A percentile compares a stretch with the other conserved stretches of the same genome.
Conservation (phyloP, 805 yeast genomes). For the Millerozyma acaciae region DNA sequence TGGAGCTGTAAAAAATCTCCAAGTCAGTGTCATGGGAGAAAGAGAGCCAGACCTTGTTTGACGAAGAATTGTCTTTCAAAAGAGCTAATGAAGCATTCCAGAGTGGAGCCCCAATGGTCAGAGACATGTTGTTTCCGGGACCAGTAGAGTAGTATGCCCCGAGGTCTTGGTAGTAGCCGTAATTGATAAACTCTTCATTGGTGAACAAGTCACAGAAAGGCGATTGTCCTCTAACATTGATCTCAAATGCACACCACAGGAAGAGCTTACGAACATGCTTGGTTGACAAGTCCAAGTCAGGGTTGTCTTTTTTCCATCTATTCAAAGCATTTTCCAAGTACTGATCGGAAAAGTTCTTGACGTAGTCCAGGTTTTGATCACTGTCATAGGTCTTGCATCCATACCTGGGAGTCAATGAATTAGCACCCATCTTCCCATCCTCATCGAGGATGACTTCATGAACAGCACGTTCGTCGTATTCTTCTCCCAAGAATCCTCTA, state of each 20-base stretch:
- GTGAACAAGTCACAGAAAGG: conserved; percentile 67
- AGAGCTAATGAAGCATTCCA: conserved; percentile 47
- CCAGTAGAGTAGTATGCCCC: conserved; percentile 59
- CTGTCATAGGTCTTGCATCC: conserved; percentile 39
- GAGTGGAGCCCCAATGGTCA: conserved; percentile 57
- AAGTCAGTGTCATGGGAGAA: conserved; percentile 76
- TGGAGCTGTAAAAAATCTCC: conserved; percentile 56
- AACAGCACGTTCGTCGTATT: conserved; percentile 27
- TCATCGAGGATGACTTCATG: conserved; percentile 46
- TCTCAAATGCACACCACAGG: conserved; percentile 69
- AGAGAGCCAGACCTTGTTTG: conserved; percentile 57
- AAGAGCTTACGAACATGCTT: conserved; percentile 53
- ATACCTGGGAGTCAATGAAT: conserved; percentile 54
- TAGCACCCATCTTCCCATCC: conserved; percentile 46
- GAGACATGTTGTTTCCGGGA: conserved; percentile 56
- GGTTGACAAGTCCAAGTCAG: conserved; percentile 48
- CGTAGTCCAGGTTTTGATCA: conserved; percentile 21
- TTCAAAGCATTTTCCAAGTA: conserved; percentile 52
- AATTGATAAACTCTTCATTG: conserved; percentile 59
- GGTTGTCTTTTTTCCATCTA: conserved; percentile 55
- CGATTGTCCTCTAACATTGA: conserved; percentile 65
- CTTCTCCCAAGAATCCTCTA: conserved; percentile 53
- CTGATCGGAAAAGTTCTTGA: conserved; percentile 26
- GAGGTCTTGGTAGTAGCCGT: conserved; percentile 59
- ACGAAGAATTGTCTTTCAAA: conserved; percentile 39